Base-by-base conservation (phyloP, 768 basidiomycete species). In the Trametes elegans region DNA sequence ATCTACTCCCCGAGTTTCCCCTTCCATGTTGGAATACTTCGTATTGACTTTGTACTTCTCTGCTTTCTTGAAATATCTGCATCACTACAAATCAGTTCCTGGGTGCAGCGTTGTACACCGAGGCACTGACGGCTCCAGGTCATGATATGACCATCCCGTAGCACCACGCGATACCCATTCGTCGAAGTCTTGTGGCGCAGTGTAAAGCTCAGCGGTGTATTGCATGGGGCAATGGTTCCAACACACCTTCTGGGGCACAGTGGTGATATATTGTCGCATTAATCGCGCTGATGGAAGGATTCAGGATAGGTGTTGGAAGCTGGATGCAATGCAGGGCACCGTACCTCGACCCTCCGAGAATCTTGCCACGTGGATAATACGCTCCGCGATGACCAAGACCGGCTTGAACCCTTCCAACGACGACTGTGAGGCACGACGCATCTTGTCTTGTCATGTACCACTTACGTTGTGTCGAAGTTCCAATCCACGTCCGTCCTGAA, bases 41-140 rank as follows among this genome's bases (percentile, higher is more conserved):
- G 75, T 67, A 51, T 80, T 70, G 14, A 78, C 4, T 11, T 13
- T 35, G 34, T 76, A 85, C 6, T 68, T 73, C 64, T 87, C 84
- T 36, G 86, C 84, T 66, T 85, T 87, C 34, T 67, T 74, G 60
- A 87, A 83, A 59, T 85, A 87, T n/a, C 84, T 86, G 41, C 34
- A n/a, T n/a, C 34, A 11, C 9, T 11, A 13, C 13, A n/a, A 35
- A 13, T 35, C 42, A 8, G 8, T 28, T 23, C 41, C 13, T 28
- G 3, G n/a, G n/a, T n/a, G 34, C 34, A 10, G n/a, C n/a, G n/a
- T n/a, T 35, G 34, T 13, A 3, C 11, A 10, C 34, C 13, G n/a
- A 21, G 41, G 34, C 32, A 46, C 68, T 36, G 55, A 79, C 85
- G 68, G 64, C 53, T 71, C 69, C 58, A 87, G 75, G 27, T 77